phyloP scores from a whole-genome alignment of 345 rosid species.

The Rhizophora mangle region DNA sequence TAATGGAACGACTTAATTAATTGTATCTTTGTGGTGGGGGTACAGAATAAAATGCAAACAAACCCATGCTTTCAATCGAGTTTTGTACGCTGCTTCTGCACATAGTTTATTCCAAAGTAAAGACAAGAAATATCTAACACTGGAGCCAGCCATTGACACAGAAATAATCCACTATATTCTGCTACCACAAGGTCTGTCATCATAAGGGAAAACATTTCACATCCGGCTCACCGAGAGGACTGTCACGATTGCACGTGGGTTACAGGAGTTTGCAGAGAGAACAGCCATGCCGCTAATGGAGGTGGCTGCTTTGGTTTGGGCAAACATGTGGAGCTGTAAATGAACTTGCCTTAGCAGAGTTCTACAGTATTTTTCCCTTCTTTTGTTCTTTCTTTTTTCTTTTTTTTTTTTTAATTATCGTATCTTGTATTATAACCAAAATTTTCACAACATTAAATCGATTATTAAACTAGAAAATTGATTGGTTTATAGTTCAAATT shows the following conservation, averaged over 20 bases:
- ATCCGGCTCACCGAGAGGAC: slow-evolving; percentile 1
- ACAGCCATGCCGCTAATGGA: slow-evolving; percentile 17
- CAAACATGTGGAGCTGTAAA: slow-evolving; percentile 19
- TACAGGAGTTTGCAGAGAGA: slow-evolving; percentile 3
- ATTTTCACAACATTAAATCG: no score
- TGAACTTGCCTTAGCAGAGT: background rate
- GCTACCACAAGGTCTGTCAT: background rate
- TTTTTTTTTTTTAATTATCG: no score
- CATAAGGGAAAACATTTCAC: background rate
- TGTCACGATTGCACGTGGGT: slow-evolving; percentile 12
- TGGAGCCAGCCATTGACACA: background rate
- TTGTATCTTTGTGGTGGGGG: no score
- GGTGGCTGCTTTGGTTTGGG: slow-evolving; percentile 5
- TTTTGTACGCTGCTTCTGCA: no score
- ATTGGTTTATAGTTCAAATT: no score
- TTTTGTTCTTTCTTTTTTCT: background rate
- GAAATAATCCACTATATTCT: background rate
- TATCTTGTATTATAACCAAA: no score
- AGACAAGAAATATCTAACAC: background rate
- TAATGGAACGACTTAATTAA: no score
- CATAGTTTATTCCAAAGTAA: background rate
- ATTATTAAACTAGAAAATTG: no score
- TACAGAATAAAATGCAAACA: no score
- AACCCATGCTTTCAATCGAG: no score
- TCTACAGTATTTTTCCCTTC: background rate